Percentiles rank a stretch among this genome's conserved stretches.
phyloP scores from a whole-genome alignment of 768 basidiomycete genomes.

The Trametes sanguinea region DNA sequence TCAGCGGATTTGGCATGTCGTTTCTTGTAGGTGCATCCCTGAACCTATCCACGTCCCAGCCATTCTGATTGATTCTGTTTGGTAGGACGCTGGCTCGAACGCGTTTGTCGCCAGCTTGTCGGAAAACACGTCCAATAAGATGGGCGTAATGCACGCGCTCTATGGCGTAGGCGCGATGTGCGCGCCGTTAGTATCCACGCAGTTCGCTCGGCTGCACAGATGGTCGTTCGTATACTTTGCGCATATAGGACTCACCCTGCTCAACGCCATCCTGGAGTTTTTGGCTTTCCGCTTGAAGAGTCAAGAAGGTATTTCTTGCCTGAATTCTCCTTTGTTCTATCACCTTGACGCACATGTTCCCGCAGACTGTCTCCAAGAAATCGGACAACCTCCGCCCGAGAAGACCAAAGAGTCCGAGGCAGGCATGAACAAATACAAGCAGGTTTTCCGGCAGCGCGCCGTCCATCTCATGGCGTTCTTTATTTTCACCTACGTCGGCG shows the following conservation, averaged over 20 bases:
- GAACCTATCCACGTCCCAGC: neutral
- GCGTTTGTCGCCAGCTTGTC: slow-evolving; percentile 64
- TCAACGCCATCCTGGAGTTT: slow-evolving; percentile 22
- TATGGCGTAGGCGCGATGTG: slow-evolving; percentile 60
- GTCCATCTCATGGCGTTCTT: slow-evolving; percentile 43
- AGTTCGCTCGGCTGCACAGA: slow-evolving; percentile 40
- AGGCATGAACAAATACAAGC: slow-evolving; percentile 33
- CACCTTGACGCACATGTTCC: too few species aligned
- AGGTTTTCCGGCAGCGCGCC: slow-evolving; percentile 36
- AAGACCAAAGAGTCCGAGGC: slow-evolving; percentile 35
- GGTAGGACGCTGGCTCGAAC: slow-evolving; percentile 70
- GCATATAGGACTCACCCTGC: slow-evolving; percentile 30
- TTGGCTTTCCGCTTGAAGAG: slow-evolving; percentile 31
- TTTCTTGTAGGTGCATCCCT: slow-evolving; percentile 7
- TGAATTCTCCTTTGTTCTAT: too few species aligned
- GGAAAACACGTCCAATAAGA: slow-evolving; percentile 57
- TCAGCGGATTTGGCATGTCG: slow-evolving; percentile 52
- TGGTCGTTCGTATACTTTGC: slow-evolving; percentile 49
- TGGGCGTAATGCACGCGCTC: slow-evolving; percentile 48
- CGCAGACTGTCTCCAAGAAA: slow-evolving; percentile 26
- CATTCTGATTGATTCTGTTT: neutral
- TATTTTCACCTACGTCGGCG: slow-evolving; percentile 44
- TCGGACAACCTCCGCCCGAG: slow-evolving; percentile 30
- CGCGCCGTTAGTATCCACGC: slow-evolving; percentile 53
- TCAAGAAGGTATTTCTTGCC: slow-evolving; percentile 32